Evolutionary conservation across 495 filamentous ascomycete species (phyloP).

Genomic region (Neurospora sp.): DNA sequence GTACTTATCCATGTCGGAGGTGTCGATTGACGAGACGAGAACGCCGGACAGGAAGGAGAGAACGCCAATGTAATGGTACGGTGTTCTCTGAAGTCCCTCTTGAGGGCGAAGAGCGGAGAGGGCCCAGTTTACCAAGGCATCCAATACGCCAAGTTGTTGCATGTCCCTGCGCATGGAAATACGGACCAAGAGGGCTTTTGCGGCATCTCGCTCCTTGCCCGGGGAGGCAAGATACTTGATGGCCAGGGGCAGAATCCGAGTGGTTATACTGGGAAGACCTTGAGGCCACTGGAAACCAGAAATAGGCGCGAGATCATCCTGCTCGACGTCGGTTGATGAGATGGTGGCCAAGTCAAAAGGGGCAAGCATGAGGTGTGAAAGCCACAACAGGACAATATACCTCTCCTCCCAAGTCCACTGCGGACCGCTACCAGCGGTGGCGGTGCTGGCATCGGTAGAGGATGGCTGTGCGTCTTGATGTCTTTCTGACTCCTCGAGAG

Average conservation of each 20-base stretch:
- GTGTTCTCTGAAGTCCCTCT: slow-evolving; percentile 19
- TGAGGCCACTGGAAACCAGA: slow-evolving; percentile 36
- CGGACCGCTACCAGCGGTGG: slow-evolving; percentile 8
- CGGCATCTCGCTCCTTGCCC: slow-evolving; percentile 82
- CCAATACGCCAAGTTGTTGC: slow-evolving; percentile 62
- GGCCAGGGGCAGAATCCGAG: slow-evolving; percentile 60
- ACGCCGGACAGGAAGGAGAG: slow-evolving; percentile 71
- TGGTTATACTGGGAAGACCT: slow-evolving; percentile 57
- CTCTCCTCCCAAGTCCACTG: slow-evolving; percentile 72
- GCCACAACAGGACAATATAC: slow-evolving; percentile 83
- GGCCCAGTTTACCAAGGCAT: slow-evolving; percentile 56
- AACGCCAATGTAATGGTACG: slow-evolving; percentile 55
- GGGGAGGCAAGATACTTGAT: slow-evolving; percentile 59
- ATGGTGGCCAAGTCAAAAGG: slow-evolving; percentile 86
- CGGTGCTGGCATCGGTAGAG: background rate
- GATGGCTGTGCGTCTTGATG: background rate
- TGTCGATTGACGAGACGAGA: slow-evolving; percentile 40
- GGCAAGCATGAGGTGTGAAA: slow-evolving; percentile 84
- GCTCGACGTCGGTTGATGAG: slow-evolving; percentile 46
- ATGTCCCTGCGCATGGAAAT: slow-evolving; percentile 80
- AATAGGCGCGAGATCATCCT: slow-evolving; percentile 21
- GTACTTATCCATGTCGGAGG: slow-evolving; percentile 41
- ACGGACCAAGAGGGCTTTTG: slow-evolving; percentile 68
- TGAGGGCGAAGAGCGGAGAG: slow-evolving; percentile 42
- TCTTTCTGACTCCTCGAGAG: slow-evolving; percentile 43